Conservation (phyloP, 202 grass and related monocot genomes). For the Carex sylvatica region DNA sequence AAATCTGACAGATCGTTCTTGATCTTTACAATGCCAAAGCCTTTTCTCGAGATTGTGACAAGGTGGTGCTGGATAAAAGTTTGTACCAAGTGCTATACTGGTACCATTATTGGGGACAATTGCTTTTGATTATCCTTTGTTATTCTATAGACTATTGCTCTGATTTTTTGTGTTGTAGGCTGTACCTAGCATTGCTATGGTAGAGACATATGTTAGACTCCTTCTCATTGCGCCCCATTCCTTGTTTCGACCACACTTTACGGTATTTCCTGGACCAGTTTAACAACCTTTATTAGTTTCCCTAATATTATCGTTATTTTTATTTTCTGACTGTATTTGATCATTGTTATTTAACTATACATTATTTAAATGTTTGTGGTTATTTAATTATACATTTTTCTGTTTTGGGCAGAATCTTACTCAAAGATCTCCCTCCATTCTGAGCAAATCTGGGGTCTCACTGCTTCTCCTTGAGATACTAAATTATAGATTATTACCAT, state of each 20-base stretch:
- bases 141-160: background rate
- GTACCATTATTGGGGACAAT: background rate
- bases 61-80: background rate
- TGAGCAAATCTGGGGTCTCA: constrained; percentile 90
- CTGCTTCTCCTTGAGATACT: constrained; percentile 95
- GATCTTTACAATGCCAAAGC: background rate
- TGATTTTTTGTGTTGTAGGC: constrained; percentile 42
- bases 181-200: constrained; percentile 95
- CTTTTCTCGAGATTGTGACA: background rate
- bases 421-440: constrained; percentile 85
- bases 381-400: constrained; percentile 21
- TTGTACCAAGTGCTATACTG: background rate
- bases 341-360: constrained; percentile 5
- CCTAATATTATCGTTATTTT: background rate
- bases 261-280: constrained; percentile 41
- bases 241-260: constrained; percentile 96
- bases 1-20: background rate
- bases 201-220: constrained; percentile 95
- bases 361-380: no score
- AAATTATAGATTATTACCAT: constrained; percentile 94
- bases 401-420: constrained; percentile 72
- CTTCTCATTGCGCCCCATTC: constrained; percentile 92
- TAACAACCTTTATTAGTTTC: background rate
- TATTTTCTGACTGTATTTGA: background rate
- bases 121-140: background rate